Evolutionary conservation across 257 asterid species (phyloP).

Genomic region (Handroanthus guayacan): DNA sequence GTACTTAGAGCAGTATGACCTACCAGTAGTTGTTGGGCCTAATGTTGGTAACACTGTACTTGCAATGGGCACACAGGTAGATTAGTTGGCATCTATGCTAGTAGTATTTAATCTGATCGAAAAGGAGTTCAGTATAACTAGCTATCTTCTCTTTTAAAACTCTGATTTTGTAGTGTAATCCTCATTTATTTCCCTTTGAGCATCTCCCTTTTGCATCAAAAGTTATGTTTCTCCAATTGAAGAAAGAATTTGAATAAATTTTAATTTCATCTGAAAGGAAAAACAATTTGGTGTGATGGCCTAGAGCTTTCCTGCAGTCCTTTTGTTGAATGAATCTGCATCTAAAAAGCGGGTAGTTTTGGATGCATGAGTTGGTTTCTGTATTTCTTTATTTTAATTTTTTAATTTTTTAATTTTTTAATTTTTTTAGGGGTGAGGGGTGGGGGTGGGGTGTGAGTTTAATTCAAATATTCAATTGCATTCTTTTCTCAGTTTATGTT

Average conservation of each 20-base stretch:
- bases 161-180: neutral
- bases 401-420: neutral
- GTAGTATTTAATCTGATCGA: slow-evolving; percentile 20
- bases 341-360: neutral
- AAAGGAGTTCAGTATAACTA: neutral
- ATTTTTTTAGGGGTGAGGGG: too few relatives aligned
- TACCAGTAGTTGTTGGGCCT: slow-evolving; percentile 90
- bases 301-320: neutral
- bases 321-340: slow-evolving; percentile 7
- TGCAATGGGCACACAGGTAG: slow-evolving; percentile 79
- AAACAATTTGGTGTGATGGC: neutral
- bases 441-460: neutral
- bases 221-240: slow-evolving; percentile 27
- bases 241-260: slow-evolving; percentile 7
- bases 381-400: neutral
- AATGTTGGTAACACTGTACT: slow-evolving; percentile 61
- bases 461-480: slow-evolving; percentile 5
- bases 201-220: neutral
- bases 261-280: neutral
- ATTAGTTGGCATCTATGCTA: slow-evolving; percentile 28
- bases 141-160: slow-evolving; percentile 4
- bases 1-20: slow-evolving; percentile 91
- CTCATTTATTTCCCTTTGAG: slow-evolving; percentile 17
- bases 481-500: slow-evolving; percentile 6
- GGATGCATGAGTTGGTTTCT: slow-evolving; percentile 12